Percentiles rank a stretch among this genome's conserved stretches.
Evolutionary conservation across 2,329 filamentous ascomycete genomes (phyloP).

Genomic region (Fusarium ramigenum): DNA sequence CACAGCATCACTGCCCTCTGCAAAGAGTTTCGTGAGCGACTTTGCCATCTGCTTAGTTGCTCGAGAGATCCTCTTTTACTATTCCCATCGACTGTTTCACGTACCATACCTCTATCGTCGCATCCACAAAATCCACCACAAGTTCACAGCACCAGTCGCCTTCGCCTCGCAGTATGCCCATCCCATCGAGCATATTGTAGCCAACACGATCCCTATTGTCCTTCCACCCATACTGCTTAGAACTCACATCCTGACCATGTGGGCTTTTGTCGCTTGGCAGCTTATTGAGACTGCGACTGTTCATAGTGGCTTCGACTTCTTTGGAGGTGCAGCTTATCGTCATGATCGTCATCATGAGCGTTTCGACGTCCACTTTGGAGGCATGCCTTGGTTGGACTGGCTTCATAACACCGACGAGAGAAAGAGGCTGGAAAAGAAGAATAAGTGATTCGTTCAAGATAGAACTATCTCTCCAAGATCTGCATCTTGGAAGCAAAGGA

Average conservation of each 20-base stretch:
- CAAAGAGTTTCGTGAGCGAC: slow-evolving; percentile 51
- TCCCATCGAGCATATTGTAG: slow-evolving; percentile 64
- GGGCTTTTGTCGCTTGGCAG: slow-evolving; percentile 58
- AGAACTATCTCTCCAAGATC: background rate
- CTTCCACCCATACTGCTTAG: slow-evolving; percentile 58
- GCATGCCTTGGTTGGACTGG: slow-evolving; percentile 63
- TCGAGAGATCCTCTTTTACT: slow-evolving; percentile 65
- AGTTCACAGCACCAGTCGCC: slow-evolving; percentile 64
- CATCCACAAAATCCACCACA: slow-evolving; percentile 66
- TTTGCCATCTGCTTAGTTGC: slow-evolving; percentile 52
- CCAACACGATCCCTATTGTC: slow-evolving; percentile 62
- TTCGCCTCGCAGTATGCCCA: slow-evolving; percentile 66
- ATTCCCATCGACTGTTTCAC: slow-evolving; percentile 63
- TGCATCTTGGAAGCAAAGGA: background rate
- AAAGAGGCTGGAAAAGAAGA: background rate
- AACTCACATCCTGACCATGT: slow-evolving; percentile 62
- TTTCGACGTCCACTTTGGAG: slow-evolving; percentile 64
- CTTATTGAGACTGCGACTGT: slow-evolving; percentile 63
- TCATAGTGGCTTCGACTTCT: slow-evolving; percentile 67
- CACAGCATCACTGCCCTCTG: slow-evolving; percentile 48
- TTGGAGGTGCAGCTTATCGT: slow-evolving; percentile 55
- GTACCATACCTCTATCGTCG: slow-evolving; percentile 56
- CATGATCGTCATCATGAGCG: slow-evolving; percentile 68
- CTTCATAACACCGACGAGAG: slow-evolving; percentile 59
- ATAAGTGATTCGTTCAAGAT: background rate